Evolutionary conservation across 805 yeast species (phyloP).

Genomic region (Wickerhamomyces ciferrii): DNA sequence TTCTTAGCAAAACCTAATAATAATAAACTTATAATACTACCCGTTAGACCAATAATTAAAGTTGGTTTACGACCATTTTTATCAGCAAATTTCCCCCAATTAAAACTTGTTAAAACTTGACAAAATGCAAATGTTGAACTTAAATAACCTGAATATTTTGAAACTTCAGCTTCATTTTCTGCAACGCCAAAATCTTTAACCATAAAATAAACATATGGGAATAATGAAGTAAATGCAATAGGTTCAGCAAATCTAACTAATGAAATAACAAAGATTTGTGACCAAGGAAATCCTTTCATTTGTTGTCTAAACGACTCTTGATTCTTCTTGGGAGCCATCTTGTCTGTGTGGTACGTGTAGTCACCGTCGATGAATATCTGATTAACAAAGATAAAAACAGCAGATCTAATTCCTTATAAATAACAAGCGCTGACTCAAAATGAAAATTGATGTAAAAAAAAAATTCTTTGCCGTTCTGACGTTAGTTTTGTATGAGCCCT

Average conservation of each 20-base stretch:
- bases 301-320: conserved; percentile 40
- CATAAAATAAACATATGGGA: conserved; percentile 63
- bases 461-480: too few species aligned
- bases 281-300: conserved; percentile 50
- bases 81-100: conserved; percentile 58
- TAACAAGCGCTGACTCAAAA: too few species aligned
- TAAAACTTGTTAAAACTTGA: conserved; percentile 51
- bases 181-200: conserved; percentile 51
- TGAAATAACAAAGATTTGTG: conserved; percentile 37
- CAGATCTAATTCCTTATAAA: too few species aligned
- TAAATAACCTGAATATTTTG: conserved; percentile 57
- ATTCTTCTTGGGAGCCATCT: background rate
- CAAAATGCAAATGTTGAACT: conserved; percentile 58
- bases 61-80: conserved; percentile 52
- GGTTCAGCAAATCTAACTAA: conserved; percentile 56
- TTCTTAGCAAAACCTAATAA: conserved; percentile 49
- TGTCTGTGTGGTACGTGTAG: background rate
- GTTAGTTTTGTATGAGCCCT: background rate
- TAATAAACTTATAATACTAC: conserved; percentile 43
- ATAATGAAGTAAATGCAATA: conserved; percentile 55
- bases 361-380: too few species aligned
- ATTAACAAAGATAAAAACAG: too few species aligned
- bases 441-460: too few species aligned
- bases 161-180: conserved; percentile 44
- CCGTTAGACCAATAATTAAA: conserved; percentile 44